A percentile compares a stretch with the other conserved stretches of the same genome.
Evolutionary conservation across 139 green algal species (phyloP).

Genomic region (Yamagishiella unicocca): DNA sequence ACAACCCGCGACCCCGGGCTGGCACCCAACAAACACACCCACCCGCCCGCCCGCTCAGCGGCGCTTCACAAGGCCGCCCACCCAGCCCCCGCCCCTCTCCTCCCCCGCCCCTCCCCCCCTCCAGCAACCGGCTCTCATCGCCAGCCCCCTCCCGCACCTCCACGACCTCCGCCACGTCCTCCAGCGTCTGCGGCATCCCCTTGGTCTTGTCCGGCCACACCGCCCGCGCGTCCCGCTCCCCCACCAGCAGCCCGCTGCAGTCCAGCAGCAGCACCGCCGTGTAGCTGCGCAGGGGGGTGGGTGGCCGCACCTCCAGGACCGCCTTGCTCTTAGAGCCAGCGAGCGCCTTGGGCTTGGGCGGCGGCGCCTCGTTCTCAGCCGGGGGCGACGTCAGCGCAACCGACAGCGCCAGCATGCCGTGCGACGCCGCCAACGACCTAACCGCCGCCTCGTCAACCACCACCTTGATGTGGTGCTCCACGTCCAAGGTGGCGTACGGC

Average conservation of each 20-base stretch:
- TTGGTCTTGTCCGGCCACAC: constrained; percentile 41
- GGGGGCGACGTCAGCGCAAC: constrained; percentile 17
- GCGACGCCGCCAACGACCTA: constrained; percentile 36
- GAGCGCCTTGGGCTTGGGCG: neutral
- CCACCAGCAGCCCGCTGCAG: constrained; percentile 52
- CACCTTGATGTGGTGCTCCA: constrained; percentile 51
- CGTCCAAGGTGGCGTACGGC: constrained; percentile 29
- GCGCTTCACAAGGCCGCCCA: too few species aligned
- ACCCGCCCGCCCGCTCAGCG: too few species aligned
- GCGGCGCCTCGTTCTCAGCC: neutral
- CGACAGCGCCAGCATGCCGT: constrained; percentile 42
- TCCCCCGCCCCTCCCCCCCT: neutral
- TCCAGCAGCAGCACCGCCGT: constrained; percentile 25
- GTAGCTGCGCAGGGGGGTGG: constrained; percentile 23
- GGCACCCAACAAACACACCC: too few species aligned
- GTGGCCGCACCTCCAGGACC: neutral
- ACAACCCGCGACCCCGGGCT: too few species aligned
- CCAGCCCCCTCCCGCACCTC: neutral
- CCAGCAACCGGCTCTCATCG: neutral
- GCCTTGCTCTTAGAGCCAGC: constrained; percentile 7
- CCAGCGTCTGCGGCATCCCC: constrained; percentile 8
- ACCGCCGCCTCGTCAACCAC: constrained; percentile 48
- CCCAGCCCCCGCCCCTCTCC: neutral
- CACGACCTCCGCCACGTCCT: constrained; percentile 23
- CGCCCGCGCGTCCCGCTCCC: constrained; percentile 17